Percentiles rank a stretch among this genome's conserved stretches.
These are phyloP conservation scores for Polysphondylium violaceum DNA, from an alignment of 78 protist genomes.

Conservation along the genomic window DNA sequence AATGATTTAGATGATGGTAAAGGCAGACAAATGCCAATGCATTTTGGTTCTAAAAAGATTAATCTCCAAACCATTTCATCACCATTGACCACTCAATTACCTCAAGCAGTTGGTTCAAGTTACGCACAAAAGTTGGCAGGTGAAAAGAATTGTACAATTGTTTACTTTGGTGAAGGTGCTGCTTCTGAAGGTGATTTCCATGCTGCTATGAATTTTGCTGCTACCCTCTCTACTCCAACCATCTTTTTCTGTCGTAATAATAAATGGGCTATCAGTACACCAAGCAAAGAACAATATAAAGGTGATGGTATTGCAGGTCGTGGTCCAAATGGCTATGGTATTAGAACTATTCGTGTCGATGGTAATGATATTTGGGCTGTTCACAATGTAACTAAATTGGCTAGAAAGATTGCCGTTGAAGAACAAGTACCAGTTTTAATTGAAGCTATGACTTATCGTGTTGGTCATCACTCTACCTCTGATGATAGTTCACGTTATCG, in stretches of 20 bases:
- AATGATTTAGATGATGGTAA: constrained; percentile 89
- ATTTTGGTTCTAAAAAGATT: constrained; percentile 94
- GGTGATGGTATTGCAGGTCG: constrained; percentile 92
- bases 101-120: constrained; percentile 96
- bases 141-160: constrained; percentile 76
- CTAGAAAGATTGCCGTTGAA: constrained; percentile 83
- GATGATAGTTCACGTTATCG: constrained; percentile 97
- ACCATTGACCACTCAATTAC: constrained; percentile 95
- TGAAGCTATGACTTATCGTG: constrained; percentile 88
- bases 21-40: constrained; percentile 99
- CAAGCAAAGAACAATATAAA: constrained; percentile 95
- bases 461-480: constrained; percentile 96
- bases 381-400: constrained; percentile 87
- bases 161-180: constrained; percentile 99
- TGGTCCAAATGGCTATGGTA: constrained; percentile 93
- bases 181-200: constrained; percentile 99
- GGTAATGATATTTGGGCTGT: constrained; percentile 98
- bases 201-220: constrained; percentile 97
- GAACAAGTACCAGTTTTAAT: constrained; percentile 87
- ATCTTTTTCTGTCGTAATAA: constrained; percentile 98
- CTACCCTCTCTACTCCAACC: constrained; percentile 91
- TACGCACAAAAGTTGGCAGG: constrained; percentile 91
- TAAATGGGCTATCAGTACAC: constrained; percentile 98
- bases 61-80: constrained; percentile 95
- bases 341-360: constrained; percentile 94